Conservation (phyloP, 2,329 filamentous ascomycete species). For the Cercospora nicotianae region DNA sequence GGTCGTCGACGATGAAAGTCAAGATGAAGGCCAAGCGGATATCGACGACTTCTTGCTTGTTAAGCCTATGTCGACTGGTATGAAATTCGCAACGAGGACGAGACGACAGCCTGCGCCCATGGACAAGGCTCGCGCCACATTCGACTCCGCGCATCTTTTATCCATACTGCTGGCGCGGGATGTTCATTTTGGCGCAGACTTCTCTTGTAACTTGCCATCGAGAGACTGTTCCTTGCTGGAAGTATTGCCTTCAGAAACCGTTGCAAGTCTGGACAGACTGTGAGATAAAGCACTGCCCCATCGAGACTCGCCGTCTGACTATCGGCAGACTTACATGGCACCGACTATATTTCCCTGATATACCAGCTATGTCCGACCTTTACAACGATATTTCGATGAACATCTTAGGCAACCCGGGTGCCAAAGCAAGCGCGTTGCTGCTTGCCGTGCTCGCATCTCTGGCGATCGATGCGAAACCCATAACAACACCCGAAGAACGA, state of each 20-base stretch:
- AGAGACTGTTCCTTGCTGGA: background rate
- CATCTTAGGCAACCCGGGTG: background rate
- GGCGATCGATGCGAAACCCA: background rate
- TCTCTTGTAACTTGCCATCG: background rate
- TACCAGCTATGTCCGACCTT: background rate
- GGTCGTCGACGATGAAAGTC: background rate
- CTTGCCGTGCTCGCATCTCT: background rate
- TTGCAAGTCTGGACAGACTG: background rate
- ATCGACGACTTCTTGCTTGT: background rate
- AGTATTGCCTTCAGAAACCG: background rate
- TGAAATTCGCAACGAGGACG: background rate
- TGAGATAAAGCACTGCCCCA: background rate
- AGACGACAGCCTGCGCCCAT: background rate
- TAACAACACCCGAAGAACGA: background rate
- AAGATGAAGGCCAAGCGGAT: background rate
- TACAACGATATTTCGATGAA: background rate
- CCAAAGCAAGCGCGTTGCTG: background rate
- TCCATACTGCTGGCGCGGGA: background rate
- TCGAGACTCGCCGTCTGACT: background rate
- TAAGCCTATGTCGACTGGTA: background rate
- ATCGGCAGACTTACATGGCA: background rate
- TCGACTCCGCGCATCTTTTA: background rate
- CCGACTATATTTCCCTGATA: background rate
- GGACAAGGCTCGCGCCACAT: background rate
- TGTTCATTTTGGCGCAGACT: background rate